A percentile compares a stretch with the other conserved stretches of the same genome.
phyloP scores from a whole-genome alignment of 148 eudicot species.

The Rhododendron mucronatum region DNA sequence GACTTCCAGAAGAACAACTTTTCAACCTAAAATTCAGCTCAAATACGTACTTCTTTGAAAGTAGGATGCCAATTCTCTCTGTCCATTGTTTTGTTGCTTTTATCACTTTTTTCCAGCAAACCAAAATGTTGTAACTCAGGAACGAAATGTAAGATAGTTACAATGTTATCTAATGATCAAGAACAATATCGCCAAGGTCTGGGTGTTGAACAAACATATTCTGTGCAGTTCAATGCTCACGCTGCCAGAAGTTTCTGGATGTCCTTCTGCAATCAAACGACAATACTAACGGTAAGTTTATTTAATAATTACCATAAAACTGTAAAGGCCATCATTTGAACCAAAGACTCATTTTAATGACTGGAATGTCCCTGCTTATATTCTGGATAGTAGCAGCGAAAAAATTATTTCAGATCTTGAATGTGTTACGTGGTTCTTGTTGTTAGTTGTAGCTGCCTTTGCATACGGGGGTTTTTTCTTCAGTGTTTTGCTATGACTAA shows the following conservation, averaged over 20 bases:
- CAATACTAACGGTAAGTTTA: not conserved
- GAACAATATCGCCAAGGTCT: not conserved
- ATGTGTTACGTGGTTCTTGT: not conserved
- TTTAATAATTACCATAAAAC: not conserved
- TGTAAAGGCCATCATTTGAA: not conserved
- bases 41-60: not conserved
- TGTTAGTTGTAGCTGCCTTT: not conserved
- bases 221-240: not conserved
- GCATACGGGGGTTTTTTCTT: not conserved
- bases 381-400: not conserved
- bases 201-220: not conserved
- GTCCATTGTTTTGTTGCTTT: not conserved
- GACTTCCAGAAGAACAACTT: not conserved
- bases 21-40: not conserved
- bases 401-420: not conserved
- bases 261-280: not conserved
- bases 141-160: not conserved
- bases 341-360: not conserved
- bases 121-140: not conserved
- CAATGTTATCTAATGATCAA: not conserved
- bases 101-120: not conserved
- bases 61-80: not conserved
- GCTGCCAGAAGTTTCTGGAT: slow-evolving; percentile 1
- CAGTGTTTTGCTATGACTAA: not conserved
- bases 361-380: not conserved